These are phyloP conservation scores for Zygoascus bituminiphila DNA, from an alignment of 805 yeast species.

Conservation along the genomic window DNA sequence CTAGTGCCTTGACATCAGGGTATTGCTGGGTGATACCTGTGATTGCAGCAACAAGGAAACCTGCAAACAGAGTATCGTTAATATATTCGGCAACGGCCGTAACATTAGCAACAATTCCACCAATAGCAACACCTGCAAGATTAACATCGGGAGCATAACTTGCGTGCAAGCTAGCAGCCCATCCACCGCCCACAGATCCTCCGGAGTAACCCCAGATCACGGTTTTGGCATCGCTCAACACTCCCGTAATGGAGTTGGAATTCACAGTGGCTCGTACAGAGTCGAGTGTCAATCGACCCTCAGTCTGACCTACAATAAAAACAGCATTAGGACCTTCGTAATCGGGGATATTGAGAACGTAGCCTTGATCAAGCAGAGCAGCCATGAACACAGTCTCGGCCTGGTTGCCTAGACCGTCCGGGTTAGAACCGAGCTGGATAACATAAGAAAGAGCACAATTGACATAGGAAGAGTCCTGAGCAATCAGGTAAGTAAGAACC, in stretches of 20 bases:
- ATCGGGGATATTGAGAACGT: conserved; percentile 6
- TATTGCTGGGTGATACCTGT: conserved; percentile 22
- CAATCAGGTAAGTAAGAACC: conserved; percentile 22
- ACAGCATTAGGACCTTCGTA: conserved; percentile 15
- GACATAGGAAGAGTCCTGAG: conserved; percentile 22
- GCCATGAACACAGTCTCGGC: neutral
- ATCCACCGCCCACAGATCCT: conserved; percentile 22
- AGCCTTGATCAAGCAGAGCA: neutral
- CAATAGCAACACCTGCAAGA: conserved; percentile 21
- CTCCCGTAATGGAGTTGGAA: conserved; percentile 8
- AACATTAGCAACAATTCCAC: conserved; percentile 19
- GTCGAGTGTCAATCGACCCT: conserved; percentile 24
- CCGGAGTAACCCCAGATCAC: conserved; percentile 24
- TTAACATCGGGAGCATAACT: conserved; percentile 23
- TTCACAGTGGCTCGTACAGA: conserved; percentile 21
- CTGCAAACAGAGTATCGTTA: conserved; percentile 19
- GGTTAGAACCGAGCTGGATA: conserved; percentile 12
- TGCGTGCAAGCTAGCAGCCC: conserved; percentile 22
- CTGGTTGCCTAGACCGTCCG: conserved; percentile 1
- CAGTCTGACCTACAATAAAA: conserved; percentile 13
- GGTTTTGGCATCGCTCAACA: conserved; percentile 11
- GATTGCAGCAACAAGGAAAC: conserved; percentile 20
- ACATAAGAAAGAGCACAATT: conserved; percentile 25
- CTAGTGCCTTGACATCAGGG: conserved; percentile 11
- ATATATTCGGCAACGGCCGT: conserved; percentile 8